Evolutionary conservation across 352 stramenopile genomes (phyloP).

Genomic region (Pythium dissotocum): DNA sequence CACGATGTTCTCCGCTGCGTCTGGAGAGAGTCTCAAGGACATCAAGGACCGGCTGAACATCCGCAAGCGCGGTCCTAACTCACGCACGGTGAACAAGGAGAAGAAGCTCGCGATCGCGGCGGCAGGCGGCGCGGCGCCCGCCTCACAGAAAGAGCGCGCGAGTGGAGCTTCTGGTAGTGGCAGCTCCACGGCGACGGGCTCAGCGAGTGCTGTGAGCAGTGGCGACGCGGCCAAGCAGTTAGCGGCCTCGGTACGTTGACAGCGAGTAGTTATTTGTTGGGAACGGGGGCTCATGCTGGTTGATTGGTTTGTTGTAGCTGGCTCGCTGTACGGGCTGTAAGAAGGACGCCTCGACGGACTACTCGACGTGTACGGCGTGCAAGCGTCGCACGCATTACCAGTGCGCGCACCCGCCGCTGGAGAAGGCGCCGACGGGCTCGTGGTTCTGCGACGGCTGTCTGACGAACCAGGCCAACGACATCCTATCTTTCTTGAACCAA

Average conservation of each 20-base stretch:
- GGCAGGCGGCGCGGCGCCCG: neutral
- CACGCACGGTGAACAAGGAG: constrained; percentile 55
- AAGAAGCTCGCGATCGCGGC: constrained; percentile 37
- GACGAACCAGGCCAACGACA: constrained; percentile 45
- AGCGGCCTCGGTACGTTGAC: constrained; percentile 28
- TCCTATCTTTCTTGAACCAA: constrained; percentile 70
- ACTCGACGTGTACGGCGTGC: constrained; percentile 54
- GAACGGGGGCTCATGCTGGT: neutral
- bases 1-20: constrained; percentile 70
- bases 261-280: too few relatives aligned
- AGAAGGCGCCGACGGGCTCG: constrained; percentile 45
- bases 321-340: constrained; percentile 51
- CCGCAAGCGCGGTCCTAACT: constrained; percentile 64
- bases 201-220: neutral
- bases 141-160: constrained; percentile 23
- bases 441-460: constrained; percentile 30
- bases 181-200: neutral
- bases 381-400: constrained; percentile 60
- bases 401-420: constrained; percentile 41
- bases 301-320: constrained; percentile 4
- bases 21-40: constrained; percentile 75
- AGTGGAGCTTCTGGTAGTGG: constrained; percentile 18
- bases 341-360: constrained; percentile 46
- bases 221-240: constrained; percentile 26
- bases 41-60: constrained; percentile 79